These are phyloP conservation scores for Gynostemma pentaphyllum DNA, from an alignment of 306 rosid species.

Conservation along the genomic window DNA sequence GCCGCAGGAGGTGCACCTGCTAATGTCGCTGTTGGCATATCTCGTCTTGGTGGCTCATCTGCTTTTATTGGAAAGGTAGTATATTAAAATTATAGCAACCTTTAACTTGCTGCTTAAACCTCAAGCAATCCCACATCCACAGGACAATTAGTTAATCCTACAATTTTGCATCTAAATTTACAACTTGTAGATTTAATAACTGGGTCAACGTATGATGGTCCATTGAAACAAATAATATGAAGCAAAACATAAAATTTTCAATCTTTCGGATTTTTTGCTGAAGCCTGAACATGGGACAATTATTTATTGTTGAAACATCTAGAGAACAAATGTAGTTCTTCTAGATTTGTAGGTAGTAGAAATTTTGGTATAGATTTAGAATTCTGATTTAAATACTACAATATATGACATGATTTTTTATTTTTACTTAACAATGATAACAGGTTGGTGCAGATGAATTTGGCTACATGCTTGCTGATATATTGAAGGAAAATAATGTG, in stretches of 20 bases:
- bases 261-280: neutral
- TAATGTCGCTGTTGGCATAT: conserved; percentile 89
- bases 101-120: neutral
- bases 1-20: conserved; percentile 99
- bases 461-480: conserved; percentile 91
- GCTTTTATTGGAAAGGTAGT: conserved; percentile 93
- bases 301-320: neutral
- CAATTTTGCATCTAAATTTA: too few species aligned
- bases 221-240: neutral
- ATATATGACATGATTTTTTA: neutral
- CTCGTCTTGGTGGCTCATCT: conserved; percentile 88
- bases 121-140: neutral
- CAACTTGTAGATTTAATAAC: neutral
- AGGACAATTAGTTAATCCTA: too few species aligned
- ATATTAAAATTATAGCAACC: neutral
- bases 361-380: too few species aligned
- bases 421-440: conserved; percentile 4
- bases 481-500: conserved; percentile 80
- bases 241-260: neutral
- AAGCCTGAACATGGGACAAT: neutral
- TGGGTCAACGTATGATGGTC: neutral
- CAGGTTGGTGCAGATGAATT: conserved; percentile 99
- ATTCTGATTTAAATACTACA: too few species aligned
- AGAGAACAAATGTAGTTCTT: neutral
- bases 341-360: neutral